A percentile compares a stretch with the other conserved stretches of the same genome.
Evolutionary conservation across 208 protist genomes (phyloP).

Genomic region (Willaertia magna): DNA sequence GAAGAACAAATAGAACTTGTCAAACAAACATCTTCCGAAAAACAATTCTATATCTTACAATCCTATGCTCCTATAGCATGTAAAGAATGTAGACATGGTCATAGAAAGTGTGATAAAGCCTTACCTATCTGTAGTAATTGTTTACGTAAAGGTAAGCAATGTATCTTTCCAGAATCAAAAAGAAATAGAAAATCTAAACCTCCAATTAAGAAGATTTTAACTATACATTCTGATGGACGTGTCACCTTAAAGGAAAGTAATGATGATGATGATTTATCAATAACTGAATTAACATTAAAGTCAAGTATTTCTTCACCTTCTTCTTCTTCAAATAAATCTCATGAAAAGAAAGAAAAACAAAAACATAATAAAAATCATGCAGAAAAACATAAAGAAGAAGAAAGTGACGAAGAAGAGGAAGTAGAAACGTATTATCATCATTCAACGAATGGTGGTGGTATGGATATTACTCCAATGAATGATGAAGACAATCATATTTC

Average conservation of each 20-base stretch:
- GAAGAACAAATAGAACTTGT: too few species aligned
- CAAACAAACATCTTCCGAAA: too few species aligned
- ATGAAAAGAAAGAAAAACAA: neutral
- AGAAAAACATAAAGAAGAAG: neutral
- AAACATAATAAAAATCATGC: neutral
- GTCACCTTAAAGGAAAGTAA: too few species aligned
- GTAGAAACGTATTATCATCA: too few species aligned
- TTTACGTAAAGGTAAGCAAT: neutral
- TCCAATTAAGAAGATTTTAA: neutral
- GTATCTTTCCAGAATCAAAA: neutral
- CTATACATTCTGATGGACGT: neutral
- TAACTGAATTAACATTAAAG: too few species aligned
- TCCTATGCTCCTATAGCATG: neutral
- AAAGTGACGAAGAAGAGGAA: neutral
- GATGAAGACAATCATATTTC: too few species aligned
- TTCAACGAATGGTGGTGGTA: too few species aligned
- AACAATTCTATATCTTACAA: too few species aligned
- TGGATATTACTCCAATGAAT: too few species aligned
- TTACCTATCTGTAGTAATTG: neutral
- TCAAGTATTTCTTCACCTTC: too few species aligned
- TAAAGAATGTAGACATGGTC: neutral
- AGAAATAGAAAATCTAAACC: neutral
- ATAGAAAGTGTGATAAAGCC: neutral
- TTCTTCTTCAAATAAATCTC: neutral
- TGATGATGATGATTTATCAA: neutral